Evolutionary conservation across 202 grass and related monocot genomes (phyloP).

Genomic region (Elaeis oleifera): DNA sequence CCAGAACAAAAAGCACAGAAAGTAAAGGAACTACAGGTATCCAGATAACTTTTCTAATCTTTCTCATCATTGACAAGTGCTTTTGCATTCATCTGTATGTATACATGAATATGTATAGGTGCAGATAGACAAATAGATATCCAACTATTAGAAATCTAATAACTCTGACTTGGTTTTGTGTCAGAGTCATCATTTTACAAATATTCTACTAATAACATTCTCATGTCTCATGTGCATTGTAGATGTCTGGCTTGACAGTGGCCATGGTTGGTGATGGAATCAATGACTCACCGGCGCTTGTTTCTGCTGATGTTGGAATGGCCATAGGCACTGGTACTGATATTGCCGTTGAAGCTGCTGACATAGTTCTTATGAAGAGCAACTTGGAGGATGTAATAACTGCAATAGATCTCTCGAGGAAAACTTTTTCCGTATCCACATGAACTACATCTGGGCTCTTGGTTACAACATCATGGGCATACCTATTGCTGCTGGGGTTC

Average conservation of each 20-base stretch:
- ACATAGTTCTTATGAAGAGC: slow-evolving; percentile 96
- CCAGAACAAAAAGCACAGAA: slow-evolving; percentile 83
- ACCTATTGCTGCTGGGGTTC: slow-evolving; percentile 61
- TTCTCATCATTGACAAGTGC: neutral
- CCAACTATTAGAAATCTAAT: too few species aligned
- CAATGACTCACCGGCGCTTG: slow-evolving; percentile 83
- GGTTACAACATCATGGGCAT: slow-evolving; percentile 89
- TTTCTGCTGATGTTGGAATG: slow-evolving; percentile 73
- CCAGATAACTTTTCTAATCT: neutral
- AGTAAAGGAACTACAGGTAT: slow-evolving; percentile 91
- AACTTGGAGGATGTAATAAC: slow-evolving; percentile 93
- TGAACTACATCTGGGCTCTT: slow-evolving; percentile 94
- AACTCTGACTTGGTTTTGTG: neutral
- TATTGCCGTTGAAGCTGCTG: slow-evolving; percentile 84
- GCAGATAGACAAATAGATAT: too few species aligned
- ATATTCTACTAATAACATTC: too few species aligned
- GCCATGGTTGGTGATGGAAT: slow-evolving; percentile 94
- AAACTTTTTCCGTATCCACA: slow-evolving; percentile 83
- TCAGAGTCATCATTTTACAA: neutral
- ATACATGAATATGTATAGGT: too few species aligned
- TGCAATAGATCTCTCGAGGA: slow-evolving; percentile 83
- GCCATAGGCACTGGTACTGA: slow-evolving; percentile 85
- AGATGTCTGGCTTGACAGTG: slow-evolving; percentile 60
- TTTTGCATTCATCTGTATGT: too few species aligned
- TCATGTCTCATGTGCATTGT: slow-evolving; percentile 7